These are phyloP conservation scores for Lagenidium giganteum DNA, from an alignment of 352 stramenopile species.

Conservation along the genomic window DNA sequence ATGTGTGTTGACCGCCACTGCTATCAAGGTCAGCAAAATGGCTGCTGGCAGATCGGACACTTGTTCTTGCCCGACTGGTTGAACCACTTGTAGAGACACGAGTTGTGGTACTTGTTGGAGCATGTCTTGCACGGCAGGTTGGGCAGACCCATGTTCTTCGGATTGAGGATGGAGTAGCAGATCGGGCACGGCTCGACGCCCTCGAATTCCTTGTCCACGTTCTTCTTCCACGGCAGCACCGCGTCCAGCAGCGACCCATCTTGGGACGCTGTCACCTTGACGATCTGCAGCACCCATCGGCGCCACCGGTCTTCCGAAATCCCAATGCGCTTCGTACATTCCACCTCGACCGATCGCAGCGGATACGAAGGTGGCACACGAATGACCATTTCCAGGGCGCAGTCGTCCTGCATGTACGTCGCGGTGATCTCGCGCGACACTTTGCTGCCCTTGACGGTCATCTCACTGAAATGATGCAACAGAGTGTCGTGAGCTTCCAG, in stretches of 20 bases:
- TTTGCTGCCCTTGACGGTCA: slow-evolving; percentile 82
- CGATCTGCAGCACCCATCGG: slow-evolving; percentile 91
- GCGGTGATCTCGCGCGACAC: slow-evolving; percentile 88
- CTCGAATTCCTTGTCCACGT: slow-evolving; percentile 91
- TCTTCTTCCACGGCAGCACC: slow-evolving; percentile 90
- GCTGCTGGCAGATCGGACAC: slow-evolving; percentile 90
- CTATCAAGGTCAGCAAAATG: too few species aligned
- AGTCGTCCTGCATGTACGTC: slow-evolving; percentile 93
- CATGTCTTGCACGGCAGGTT: slow-evolving; percentile 89
- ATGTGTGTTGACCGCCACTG: too few species aligned
- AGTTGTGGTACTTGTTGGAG: slow-evolving; percentile 92
- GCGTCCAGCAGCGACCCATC: slow-evolving; percentile 89
- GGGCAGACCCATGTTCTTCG: slow-evolving; percentile 86
- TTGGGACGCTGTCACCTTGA: slow-evolving; percentile 83
- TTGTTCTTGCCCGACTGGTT: slow-evolving; percentile 93
- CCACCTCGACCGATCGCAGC: slow-evolving; percentile 88
- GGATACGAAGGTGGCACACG: slow-evolving; percentile 85
- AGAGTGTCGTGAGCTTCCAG: slow-evolving; percentile 1
- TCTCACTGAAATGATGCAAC: slow-evolving; percentile 36
- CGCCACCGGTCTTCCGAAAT: slow-evolving; percentile 90
- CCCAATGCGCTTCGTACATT: slow-evolving; percentile 88
- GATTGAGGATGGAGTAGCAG: slow-evolving; percentile 91
- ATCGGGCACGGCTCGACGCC: slow-evolving; percentile 90
- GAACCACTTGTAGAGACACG: slow-evolving; percentile 93
- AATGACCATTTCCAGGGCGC: slow-evolving; percentile 87